Evolutionary conservation across 805 yeast genomes (phyloP).

Genomic region (Debaryomyces hansenii): DNA sequence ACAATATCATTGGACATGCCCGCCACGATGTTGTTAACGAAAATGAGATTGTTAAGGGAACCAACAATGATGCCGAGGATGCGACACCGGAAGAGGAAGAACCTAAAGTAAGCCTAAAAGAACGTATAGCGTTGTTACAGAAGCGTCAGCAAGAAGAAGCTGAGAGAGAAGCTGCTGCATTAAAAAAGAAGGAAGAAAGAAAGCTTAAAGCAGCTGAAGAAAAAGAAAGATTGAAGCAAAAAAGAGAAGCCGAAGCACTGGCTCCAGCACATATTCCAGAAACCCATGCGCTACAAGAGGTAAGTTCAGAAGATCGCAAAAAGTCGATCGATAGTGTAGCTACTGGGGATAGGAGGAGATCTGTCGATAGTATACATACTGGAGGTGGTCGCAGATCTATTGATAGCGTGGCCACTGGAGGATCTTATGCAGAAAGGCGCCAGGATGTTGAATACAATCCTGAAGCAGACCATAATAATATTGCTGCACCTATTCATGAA

Average conservation of each 20-base stretch:
- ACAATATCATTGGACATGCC: slow-evolving; percentile 29
- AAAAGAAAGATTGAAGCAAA: slow-evolving; percentile 21
- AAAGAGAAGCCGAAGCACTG: slow-evolving; percentile 17
- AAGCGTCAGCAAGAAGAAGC: slow-evolving; percentile 79
- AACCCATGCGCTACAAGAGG: neutral
- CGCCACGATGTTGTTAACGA: slow-evolving; percentile 22
- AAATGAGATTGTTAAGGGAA: slow-evolving; percentile 23
- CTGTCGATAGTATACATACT: slow-evolving; percentile 2
- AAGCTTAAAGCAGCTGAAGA: slow-evolving; percentile 42
- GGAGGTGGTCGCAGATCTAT: no score
- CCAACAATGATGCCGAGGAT: slow-evolving; percentile 19
- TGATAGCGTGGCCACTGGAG: neutral
- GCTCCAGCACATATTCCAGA: neutral
- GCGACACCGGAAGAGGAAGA: slow-evolving; percentile 47
- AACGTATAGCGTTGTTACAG: slow-evolving; percentile 81
- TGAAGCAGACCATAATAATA: slow-evolving; percentile 8
- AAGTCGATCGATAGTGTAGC: slow-evolving; percentile 3
- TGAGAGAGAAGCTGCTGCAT: slow-evolving; percentile 63
- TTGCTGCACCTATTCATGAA: neutral
- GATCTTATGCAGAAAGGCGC: neutral
- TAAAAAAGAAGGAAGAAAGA: slow-evolving; percentile 51
- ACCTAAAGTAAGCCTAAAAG: slow-evolving; percentile 81
- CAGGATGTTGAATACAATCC: neutral
- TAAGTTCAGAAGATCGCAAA: slow-evolving; percentile 3
- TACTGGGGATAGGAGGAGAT: neutral